These are phyloP conservation scores for Pterocarpus macrocarpus DNA, from an alignment of 306 rosid genomes.

Conservation along the genomic window DNA sequence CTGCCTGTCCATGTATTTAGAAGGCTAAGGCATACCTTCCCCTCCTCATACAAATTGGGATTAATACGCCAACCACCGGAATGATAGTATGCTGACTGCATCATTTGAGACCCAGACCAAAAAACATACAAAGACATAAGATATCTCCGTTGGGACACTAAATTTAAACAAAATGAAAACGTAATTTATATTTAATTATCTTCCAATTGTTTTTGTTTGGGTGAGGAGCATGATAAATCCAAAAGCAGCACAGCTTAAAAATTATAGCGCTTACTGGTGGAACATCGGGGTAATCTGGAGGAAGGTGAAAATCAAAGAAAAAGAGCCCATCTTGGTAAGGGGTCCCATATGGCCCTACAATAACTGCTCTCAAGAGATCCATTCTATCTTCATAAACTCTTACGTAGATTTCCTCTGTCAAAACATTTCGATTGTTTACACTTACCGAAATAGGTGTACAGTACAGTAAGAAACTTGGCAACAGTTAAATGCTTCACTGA, in stretches of 20 bases:
- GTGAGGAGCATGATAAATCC: neutral
- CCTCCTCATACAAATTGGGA: constrained; percentile 98
- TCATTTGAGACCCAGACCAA: constrained; percentile 49
- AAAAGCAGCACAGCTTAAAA: constrained; percentile 25
- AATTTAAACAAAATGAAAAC: constrained; percentile 38
- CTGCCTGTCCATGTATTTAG: constrained; percentile 98
- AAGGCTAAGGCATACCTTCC: constrained; percentile 99
- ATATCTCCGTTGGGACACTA: constrained; percentile 34
- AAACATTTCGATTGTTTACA: constrained; percentile 43
- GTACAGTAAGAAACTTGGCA: constrained; percentile 36
- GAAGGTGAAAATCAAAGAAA: constrained; percentile 98
- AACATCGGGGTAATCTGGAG: constrained; percentile 94
- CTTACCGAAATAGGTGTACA: constrained; percentile 36
- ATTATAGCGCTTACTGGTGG: constrained; percentile 82
- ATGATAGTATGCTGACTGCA: constrained; percentile 98
- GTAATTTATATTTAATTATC: constrained; percentile 11
- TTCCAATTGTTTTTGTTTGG: neutral
- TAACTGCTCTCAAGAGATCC: constrained; percentile 97
- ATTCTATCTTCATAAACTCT: constrained; percentile 96
- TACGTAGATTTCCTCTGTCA: constrained; percentile 87
- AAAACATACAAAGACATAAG: constrained; percentile 38
- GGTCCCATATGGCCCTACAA: constrained; percentile 98
- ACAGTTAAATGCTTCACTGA: constrained; percentile 50
- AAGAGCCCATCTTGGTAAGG: constrained; percentile 99
- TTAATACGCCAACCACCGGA: constrained; percentile 99